Base-by-base conservation (phyloP, 805 yeast species). In the Schizosaccharomyces lindneri region DNA sequence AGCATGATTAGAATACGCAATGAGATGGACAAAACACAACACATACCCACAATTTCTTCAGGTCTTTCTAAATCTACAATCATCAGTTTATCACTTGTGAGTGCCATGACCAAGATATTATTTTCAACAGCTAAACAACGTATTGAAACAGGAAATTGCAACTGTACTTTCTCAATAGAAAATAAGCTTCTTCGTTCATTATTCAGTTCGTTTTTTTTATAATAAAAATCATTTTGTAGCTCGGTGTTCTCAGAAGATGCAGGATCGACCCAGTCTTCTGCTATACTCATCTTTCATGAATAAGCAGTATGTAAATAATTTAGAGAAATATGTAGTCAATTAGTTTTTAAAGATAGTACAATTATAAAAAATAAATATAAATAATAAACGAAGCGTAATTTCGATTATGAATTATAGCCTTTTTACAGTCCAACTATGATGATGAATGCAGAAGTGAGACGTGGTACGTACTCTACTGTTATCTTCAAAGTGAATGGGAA, bases 61-160 rank as follows among this genome's bases (percentile, higher is more conserved):
- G 93, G 93, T 60, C 75, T 75, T 61, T 80, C 81, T 64, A 85
- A 71, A 65, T 84, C 81, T 41, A 85, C 83, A n/a, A 84, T 71
- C 65, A 79, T 79, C n/a, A 85, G 70, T 17, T 75, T 67, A 0
- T 84, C 83, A 7, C 76, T 70, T 60, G 72, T 73, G 62, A 81
- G 72, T 0, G 82, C 79, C 59, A 84, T 71, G 62, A 78, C 76
- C 48, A 85, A 75, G 5, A 78, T 70, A 66, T 84, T 84, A 63
- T 75, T 74, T 27, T 76, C 71, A 5, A 82, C 87, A 19, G 74
- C 76, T 59, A 84, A 68, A n/a, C 77, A 70, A 5, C 73, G 71
- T 13, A 84, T 75, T 62, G 70, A 68, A 43, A 79, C 69, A 51
- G 75, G 76, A 64, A 78, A 77, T 65, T 79, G 77, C 64, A 81